Evolutionary conservation across 495 filamentous ascomycete species (phyloP).

Genomic region (Tirmania nivea): DNA sequence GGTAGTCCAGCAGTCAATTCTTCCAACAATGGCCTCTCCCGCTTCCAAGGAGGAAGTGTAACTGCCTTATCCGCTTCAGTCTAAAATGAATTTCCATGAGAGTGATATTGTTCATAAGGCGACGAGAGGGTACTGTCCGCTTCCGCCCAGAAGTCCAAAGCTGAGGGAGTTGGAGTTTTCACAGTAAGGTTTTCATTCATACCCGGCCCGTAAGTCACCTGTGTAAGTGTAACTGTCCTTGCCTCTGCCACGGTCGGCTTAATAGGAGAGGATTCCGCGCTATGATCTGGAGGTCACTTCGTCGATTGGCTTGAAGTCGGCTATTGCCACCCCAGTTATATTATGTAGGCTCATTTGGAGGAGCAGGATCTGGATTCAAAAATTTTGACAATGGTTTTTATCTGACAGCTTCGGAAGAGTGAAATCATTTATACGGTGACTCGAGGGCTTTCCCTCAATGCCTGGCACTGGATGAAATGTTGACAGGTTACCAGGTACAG

Average conservation of each 20-base stretch:
- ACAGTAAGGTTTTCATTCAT: neutral
- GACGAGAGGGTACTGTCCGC: conserved; percentile 12
- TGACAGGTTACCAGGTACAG: too few species aligned
- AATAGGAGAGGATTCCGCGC: neutral
- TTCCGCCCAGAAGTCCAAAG: conserved; percentile 15
- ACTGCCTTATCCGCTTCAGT: conserved; percentile 8
- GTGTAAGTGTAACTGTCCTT: neutral
- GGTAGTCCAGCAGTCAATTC: conserved; percentile 13
- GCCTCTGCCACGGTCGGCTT: neutral
- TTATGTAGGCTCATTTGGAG: too few species aligned
- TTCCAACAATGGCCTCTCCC: conserved; percentile 8
- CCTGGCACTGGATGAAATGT: too few species aligned
- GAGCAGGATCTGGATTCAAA: too few species aligned
- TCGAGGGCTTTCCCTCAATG: too few species aligned
- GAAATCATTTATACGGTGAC: too few species aligned
- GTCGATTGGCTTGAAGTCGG: neutral
- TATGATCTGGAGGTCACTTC: neutral
- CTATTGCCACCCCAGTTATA: too few species aligned
- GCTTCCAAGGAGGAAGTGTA: conserved; percentile 1
- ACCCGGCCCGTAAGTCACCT: neutral
- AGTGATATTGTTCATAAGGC: conserved; percentile 7
- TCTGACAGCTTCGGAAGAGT: too few species aligned
- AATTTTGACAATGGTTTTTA: too few species aligned
- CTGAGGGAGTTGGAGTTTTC: conserved; percentile 9
- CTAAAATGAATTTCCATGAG: conserved; percentile 11